These are phyloP conservation scores for Fraxinus cuspidata DNA, from an alignment of 257 asterid species.

Conservation along the genomic window DNA sequence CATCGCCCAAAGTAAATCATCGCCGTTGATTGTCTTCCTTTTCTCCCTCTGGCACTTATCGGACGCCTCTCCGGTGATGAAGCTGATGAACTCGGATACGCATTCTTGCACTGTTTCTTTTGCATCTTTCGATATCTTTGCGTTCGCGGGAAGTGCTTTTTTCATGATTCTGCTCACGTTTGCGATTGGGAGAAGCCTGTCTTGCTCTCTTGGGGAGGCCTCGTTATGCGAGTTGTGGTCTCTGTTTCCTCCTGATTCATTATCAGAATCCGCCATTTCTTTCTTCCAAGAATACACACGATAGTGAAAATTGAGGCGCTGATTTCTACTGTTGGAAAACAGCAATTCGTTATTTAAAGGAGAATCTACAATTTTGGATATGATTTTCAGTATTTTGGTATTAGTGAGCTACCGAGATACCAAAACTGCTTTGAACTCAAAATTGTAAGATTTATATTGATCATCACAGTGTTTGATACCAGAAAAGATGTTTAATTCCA, in stretches of 20 bases:
- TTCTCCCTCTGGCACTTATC: constrained; percentile 45
- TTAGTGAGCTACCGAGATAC: background rate
- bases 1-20: constrained; percentile 11
- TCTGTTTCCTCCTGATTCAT: constrained; percentile 37
- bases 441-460: background rate
- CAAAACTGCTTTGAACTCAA: background rate
- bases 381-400: background rate
- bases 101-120: constrained; percentile 42
- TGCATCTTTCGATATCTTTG: constrained; percentile 41
- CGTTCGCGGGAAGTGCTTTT: constrained; percentile 43
- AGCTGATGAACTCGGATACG: constrained; percentile 43
- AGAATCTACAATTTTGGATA: no score
- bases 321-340: background rate
- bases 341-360: no score
- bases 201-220: constrained; percentile 31
- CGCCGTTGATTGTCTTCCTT: constrained; percentile 23
- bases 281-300: background rate
- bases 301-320: background rate
- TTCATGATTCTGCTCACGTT: constrained; percentile 41
- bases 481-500: background rate
- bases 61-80: constrained; percentile 44
- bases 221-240: constrained; percentile 24
- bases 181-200: constrained; percentile 40
- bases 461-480: background rate
- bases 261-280: constrained; percentile 35